phyloP scores from a whole-genome alignment of 2,329 filamentous ascomycete species.

The Coniochaeta sp. region DNA sequence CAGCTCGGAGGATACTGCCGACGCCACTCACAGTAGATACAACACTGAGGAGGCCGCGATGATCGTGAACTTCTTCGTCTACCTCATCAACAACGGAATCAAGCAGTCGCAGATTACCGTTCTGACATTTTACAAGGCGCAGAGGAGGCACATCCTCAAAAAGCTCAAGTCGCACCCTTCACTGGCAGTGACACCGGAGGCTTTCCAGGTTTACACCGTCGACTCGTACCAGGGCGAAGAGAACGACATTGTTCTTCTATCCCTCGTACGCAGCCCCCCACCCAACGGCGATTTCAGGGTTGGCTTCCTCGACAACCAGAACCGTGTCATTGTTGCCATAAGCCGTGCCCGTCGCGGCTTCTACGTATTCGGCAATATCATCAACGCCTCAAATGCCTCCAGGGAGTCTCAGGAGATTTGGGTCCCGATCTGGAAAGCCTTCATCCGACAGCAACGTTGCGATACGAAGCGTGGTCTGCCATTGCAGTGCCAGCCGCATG shows the following conservation, averaged over 20 bases:
- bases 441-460: constrained; percentile 29
- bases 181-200: constrained; percentile 14
- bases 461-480: constrained; percentile 42
- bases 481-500: constrained; percentile 56
- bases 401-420: constrained; percentile 32
- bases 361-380: constrained; percentile 76
- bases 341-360: constrained; percentile 71
- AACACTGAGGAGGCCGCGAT: constrained; percentile 71
- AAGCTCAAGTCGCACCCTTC: constrained; percentile 28
- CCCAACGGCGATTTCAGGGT: constrained; percentile 35
- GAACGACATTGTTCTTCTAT: constrained; percentile 76
- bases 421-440: constrained; percentile 43
- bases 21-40: constrained; percentile 57
- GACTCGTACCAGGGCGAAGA: constrained; percentile 91
- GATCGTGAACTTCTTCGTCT: constrained; percentile 64
- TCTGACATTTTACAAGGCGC: constrained; percentile 83
- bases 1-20: constrained; percentile 55
- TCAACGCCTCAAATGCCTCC: constrained; percentile 39
- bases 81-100: constrained; percentile 64
- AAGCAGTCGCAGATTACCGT: constrained; percentile 60
- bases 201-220: constrained; percentile 65
- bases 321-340: constrained; percentile 51
- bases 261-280: constrained; percentile 66
- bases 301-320: constrained; percentile 65
- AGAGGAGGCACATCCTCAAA: constrained; percentile 58